Base-by-base conservation (phyloP, 192 early-diverging fungal genomes). In the Funneliformis geosporum region DNA sequence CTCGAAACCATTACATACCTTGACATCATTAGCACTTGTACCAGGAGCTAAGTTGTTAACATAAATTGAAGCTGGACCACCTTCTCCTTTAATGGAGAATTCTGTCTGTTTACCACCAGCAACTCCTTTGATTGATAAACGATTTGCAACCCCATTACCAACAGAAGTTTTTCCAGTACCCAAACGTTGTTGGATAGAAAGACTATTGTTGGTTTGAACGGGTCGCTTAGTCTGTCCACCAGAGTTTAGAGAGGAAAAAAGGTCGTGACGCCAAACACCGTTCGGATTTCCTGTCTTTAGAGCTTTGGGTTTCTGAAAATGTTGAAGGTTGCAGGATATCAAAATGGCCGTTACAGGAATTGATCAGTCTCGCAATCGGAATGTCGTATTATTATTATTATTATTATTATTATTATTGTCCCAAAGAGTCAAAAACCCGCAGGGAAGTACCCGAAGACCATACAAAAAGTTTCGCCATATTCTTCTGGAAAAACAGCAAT, bases 11-110 rank as follows among this genome's bases (percentile, higher is more conserved):
- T 2, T 8, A 72, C 60, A 62, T 73, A 86, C 85, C 78, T 79
- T 81, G 14, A 87, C 77, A 72, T 87, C 86, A n/a, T 85, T 83
- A 2, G 82, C 80, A 80, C 80, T 87, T 12, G 84, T 80, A 12
- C 76, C 81, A 39, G 76, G 80, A 65, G 85, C 86, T 38, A 87
- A 71, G 33, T 83, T 83, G 25, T 64, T 85, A 46, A 87, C 72
- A 12, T 82, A 40, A 28, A 87, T 78, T 67, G 47, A 75, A 18
- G 84, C 77, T 4, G 86, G 86, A 0, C 86, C 86, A 33, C 82
- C 79, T 75, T 85, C 86, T 28, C 86, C 86, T 21, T 81, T 67
- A 66, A 87, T 82, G 10, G 82, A 80, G 9, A 85, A 73, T 28
- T 77, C 82, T 55, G 78, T 21, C 50, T 69, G 76, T n/a, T 82